Evolutionary conservation across 1,284 basidiomycete species (phyloP), one percentile per base, ranked within the genome.

Genomic region (Peniophora sp.): DNA sequence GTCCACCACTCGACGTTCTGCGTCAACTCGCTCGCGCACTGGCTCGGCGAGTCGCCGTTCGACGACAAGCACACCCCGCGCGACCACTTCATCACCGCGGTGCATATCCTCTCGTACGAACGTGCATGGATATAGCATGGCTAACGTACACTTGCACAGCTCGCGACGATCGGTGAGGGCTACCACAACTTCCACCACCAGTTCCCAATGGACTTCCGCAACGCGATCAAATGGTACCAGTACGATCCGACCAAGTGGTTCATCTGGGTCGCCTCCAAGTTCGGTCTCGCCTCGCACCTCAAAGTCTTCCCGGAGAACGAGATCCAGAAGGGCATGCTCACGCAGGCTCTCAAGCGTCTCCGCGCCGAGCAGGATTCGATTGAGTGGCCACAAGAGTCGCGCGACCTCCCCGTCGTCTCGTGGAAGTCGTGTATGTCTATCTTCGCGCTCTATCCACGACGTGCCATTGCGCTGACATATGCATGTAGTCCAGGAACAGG

Each of bases 171-270:
- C 62, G 92, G 92, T 54, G 92, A 96, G 69, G 92, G 93, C 12
- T 96, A 96, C 74, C 92, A 96, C 78, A 95, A 96, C 72, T 96
- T 95, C 79, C 90, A 93, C 70, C 90, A 89, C 62, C 88, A 93
- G 68, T 92, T 93, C 79, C 90, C 90, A 10, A 90, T 90, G 87
- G 93, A 97, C 69, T 96, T 90, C 74, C 80, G 93, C 41, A 95
- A 95, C 62, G 92, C 91, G 41, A 91, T 93, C 75, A 89, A 76
- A 68, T 94, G 89, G 89, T 92, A 89, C 64, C 91, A 93, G 66
- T 93, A 92, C 61, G 87, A 91, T 60, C 87, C 85, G 6, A 89
- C 86, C 15, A 94, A 97, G 69, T 94, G 92, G 91, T 91, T 94
- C 71, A 96, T 96, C 68, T 82, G 74, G 74, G 69, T 71, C 23